These are phyloP conservation scores for Moesziomyces sp. DNA, from an alignment of 1,284 basidiomycete genomes.

Conservation along the genomic window DNA sequence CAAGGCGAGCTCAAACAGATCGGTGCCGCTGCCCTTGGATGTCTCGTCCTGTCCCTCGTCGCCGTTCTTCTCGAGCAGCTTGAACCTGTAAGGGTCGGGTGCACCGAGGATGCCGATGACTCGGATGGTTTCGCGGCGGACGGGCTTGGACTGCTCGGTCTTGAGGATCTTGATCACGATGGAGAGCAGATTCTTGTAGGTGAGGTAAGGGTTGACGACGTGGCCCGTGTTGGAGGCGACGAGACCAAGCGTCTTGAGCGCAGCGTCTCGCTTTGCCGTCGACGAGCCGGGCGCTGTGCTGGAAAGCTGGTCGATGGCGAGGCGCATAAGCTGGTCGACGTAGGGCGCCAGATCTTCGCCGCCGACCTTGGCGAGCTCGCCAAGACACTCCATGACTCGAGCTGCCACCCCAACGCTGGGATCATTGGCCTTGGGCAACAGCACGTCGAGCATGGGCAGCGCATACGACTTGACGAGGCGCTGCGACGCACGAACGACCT, in stretches of 20 bases:
- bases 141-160: slow-evolving; percentile 78
- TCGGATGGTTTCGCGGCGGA: slow-evolving; percentile 85
- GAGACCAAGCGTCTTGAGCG: slow-evolving; percentile 91
- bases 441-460: slow-evolving; percentile 91
- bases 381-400: slow-evolving; percentile 91
- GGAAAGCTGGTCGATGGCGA: slow-evolving; percentile 87
- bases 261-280: slow-evolving; percentile 79
- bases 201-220: slow-evolving; percentile 88
- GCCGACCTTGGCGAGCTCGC: slow-evolving; percentile 91
- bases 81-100: slow-evolving; percentile 95
- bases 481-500: slow-evolving; percentile 76
- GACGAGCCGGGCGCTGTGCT: slow-evolving; percentile 70
- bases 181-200: slow-evolving; percentile 89
- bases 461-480: slow-evolving; percentile 96
- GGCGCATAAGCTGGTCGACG: slow-evolving; percentile 86
- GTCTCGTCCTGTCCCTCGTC: slow-evolving; percentile 75
- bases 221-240: slow-evolving; percentile 95
- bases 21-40: slow-evolving; percentile 71
- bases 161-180: slow-evolving; percentile 86
- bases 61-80: slow-evolving; percentile 79
- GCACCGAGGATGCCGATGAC: slow-evolving; percentile 96
- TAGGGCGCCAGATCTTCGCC: slow-evolving; percentile 89
- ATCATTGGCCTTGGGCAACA: slow-evolving; percentile 88
- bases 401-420: slow-evolving; percentile 87
- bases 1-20: slow-evolving; percentile 73